Evolutionary conservation across 2,329 filamentous ascomycete species (phyloP).

Genomic region (Elsinoe batatas): DNA sequence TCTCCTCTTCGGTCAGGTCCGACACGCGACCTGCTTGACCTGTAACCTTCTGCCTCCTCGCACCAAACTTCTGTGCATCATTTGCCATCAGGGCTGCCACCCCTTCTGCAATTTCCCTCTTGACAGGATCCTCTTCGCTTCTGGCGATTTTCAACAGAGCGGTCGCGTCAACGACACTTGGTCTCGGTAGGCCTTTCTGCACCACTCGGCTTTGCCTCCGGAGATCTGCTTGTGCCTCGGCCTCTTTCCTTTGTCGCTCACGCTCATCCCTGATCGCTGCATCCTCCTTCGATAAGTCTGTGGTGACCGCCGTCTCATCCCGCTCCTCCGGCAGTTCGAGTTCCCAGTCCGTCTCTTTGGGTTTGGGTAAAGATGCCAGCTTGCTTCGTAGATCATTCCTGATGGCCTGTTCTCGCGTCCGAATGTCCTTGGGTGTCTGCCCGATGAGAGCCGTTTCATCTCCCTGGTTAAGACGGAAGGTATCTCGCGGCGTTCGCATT

Average conservation of each 20-base stretch:
- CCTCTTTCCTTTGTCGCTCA: conserved; percentile 52
- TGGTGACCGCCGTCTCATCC: conserved; percentile 44
- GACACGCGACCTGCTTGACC: conserved; percentile 45
- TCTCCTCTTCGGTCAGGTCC: conserved; percentile 57
- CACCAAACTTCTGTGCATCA: conserved; percentile 68
- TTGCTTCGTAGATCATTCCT: conserved; percentile 60
- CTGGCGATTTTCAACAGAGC: conserved; percentile 56
- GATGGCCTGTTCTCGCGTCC: conserved; percentile 57
- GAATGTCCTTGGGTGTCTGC: conserved; percentile 68
- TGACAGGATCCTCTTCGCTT: conserved; percentile 51
- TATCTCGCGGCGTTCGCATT: conserved; percentile 79
- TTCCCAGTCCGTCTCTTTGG: conserved; percentile 90
- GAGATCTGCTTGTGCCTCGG: conserved; percentile 59
- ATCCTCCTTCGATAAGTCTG: conserved; percentile 53
- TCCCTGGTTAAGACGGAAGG: conserved; percentile 68
- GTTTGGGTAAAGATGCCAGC: conserved; percentile 77
- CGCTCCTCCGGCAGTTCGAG: conserved; percentile 82
- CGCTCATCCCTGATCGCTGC: conserved; percentile 66
- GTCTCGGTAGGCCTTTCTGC: conserved; percentile 72
- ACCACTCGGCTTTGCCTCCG: conserved; percentile 83
- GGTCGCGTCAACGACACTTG: conserved; percentile 60
- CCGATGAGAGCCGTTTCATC: conserved; percentile 58
- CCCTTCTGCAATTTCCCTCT: conserved; percentile 64
- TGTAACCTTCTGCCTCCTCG: conserved; percentile 53
- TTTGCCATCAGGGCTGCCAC: conserved; percentile 69